Evolutionary conservation across 768 basidiomycete species (phyloP).

Genomic region (Mycena filopes): DNA sequence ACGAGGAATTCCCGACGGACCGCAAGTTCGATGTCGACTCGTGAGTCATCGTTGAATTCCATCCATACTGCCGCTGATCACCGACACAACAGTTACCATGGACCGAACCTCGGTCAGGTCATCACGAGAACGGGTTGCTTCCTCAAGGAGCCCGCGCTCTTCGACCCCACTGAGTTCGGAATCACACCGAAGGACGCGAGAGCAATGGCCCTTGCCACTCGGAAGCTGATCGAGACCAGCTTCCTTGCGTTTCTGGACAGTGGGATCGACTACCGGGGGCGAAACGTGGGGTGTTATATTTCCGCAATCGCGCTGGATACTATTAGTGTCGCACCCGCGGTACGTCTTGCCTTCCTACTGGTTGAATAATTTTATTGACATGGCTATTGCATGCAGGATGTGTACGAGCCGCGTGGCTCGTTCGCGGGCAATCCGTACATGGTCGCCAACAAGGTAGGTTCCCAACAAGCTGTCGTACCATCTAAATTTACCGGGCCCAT

Average conservation of each 20-base stretch:
- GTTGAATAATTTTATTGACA: not conserved
- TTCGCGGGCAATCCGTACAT: slow-evolving; percentile 37
- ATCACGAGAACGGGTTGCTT: slow-evolving; percentile 33
- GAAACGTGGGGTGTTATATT: slow-evolving; percentile 51
- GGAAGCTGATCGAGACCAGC: slow-evolving; percentile 41
- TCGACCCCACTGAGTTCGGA: slow-evolving; percentile 50
- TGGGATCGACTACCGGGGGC: slow-evolving; percentile 54
- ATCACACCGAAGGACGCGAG: slow-evolving; percentile 44
- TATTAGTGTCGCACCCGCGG: slow-evolving; percentile 1
- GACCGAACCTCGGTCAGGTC: slow-evolving; percentile 33
- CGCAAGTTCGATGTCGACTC: not conserved
- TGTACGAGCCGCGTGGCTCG: slow-evolving; percentile 33
- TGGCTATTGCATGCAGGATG: slow-evolving; percentile 27
- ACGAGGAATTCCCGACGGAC: not conserved
- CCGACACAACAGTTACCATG: slow-evolving; percentile 30
- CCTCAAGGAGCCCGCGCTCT: slow-evolving; percentile 43
- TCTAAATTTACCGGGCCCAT: slow-evolving; percentile 9
- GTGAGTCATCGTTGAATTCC: not conserved
- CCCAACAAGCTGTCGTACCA: slow-evolving; percentile 45
- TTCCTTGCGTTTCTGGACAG: slow-evolving; percentile 54
- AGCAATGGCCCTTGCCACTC: slow-evolving; percentile 41
- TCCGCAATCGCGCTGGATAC: slow-evolving; percentile 34
- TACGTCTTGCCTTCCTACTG: not conserved
- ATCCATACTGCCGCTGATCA: not conserved
- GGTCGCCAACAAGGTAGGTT: slow-evolving; percentile 41